Conservation (phyloP, 2,329 filamentous ascomycete genomes). For the Cercospora sojina region DNA sequence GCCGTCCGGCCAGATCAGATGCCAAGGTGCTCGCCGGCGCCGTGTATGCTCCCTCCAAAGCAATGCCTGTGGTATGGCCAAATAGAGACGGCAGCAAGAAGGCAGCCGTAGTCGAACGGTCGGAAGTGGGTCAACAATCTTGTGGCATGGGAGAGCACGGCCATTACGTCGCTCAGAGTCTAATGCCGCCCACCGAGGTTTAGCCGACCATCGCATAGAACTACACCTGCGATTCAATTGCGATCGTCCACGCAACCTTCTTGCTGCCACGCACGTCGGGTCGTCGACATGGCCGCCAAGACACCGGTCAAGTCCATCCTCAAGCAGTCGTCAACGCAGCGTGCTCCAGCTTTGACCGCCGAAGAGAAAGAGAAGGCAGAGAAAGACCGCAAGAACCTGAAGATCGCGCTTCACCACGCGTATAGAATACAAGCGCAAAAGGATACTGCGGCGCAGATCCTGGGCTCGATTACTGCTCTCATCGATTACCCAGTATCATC, state of each 20-base stretch:
- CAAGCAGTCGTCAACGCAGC: constrained; percentile 41
- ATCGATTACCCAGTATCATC: constrained; percentile 60
- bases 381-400: constrained; percentile 47
- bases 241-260: not conserved
- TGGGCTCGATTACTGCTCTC: constrained; percentile 69
- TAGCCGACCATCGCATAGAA: not conserved
- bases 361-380: constrained; percentile 35
- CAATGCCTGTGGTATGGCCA: not conserved
- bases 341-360: constrained; percentile 24
- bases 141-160: constrained; percentile 1
- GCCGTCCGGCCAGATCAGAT: not conserved
- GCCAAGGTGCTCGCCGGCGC: not conserved
- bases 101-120: constrained; percentile 6
- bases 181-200: not conserved
- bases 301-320: constrained; percentile 48
- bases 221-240: constrained; percentile 1
- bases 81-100: not conserved
- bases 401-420: constrained; percentile 79
- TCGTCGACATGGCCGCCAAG: constrained; percentile 29
- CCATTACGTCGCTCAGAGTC: constrained; percentile 5
- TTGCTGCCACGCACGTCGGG: not conserved
- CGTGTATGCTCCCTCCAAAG: not conserved
- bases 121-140: constrained; percentile 10
- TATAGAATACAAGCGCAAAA: constrained; percentile 79
- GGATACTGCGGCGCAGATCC: constrained; percentile 70